Evolutionary conservation across 345 rosid genomes (phyloP).

Genomic region (Trapa bicornis): DNA sequence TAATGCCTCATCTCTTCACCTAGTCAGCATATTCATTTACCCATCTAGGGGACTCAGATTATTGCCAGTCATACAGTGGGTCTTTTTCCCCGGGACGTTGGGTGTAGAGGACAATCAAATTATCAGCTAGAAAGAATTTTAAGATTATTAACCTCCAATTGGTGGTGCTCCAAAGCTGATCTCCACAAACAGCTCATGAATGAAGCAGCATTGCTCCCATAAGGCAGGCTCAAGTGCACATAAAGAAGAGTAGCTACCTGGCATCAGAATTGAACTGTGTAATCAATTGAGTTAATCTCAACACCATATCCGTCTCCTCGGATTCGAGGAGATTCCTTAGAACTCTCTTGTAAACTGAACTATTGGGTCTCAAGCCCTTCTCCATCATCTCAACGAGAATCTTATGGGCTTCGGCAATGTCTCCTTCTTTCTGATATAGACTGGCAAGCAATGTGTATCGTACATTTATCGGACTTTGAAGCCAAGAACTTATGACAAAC

Average conservation of each 20-base stretch:
- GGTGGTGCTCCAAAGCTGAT: background rate
- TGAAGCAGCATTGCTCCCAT: background rate
- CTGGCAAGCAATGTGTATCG: slow-evolving; percentile 33
- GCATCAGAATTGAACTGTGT: slow-evolving; percentile 5
- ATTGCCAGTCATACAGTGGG: background rate
- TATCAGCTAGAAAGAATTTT: background rate
- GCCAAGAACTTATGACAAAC: slow-evolving; percentile 19
- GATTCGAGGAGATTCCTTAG: slow-evolving; percentile 18
- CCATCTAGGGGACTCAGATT: background rate
- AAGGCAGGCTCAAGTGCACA: background rate
- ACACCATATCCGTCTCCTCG: slow-evolving; percentile 21
- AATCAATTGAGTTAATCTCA: slow-evolving; percentile 15
- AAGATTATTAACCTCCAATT: background rate
- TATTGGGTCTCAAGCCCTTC: slow-evolving; percentile 38
- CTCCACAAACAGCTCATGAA: background rate
- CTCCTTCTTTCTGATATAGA: slow-evolving; percentile 25
- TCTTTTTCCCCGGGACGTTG: background rate
- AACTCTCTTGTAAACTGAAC: slow-evolving; percentile 20
- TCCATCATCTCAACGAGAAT: slow-evolving; percentile 39
- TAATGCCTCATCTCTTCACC: background rate
- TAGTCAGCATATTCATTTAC: background rate
- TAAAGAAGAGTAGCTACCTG: slow-evolving; percentile 6
- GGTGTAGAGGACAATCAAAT: background rate
- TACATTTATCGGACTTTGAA: slow-evolving; percentile 15
- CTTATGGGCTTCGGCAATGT: slow-evolving; percentile 19